Conservation (phyloP, 106 monocot species). For the Platanthera guangdongensis region DNA sequence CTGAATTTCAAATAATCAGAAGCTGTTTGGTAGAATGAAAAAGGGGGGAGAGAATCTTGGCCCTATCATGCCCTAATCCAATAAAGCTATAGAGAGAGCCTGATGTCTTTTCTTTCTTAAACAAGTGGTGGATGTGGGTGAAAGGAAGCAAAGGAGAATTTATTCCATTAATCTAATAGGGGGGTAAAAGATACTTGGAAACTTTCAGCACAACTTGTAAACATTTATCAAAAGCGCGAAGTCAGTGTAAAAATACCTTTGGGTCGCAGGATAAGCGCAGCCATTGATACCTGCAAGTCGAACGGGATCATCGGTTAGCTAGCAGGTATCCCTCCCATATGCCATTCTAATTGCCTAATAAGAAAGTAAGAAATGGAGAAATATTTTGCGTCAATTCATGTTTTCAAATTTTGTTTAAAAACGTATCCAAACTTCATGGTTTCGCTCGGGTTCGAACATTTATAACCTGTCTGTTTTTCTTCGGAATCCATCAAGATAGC, state of each 20-base stretch:
- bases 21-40: not conserved
- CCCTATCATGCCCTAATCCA: not conserved
- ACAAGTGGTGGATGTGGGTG: not conserved
- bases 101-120: not conserved
- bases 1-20: not conserved
- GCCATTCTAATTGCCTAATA: not conserved
- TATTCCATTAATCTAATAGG: not conserved
- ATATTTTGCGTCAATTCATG: not conserved
- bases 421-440: not conserved
- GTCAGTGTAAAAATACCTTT: conserved; percentile 11
- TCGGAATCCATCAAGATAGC: no score
- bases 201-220: not conserved
- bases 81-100: not conserved
- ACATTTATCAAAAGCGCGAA: not conserved
- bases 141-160: not conserved
- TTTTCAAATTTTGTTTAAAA: not conserved
- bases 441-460: no score
- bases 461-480: no score
- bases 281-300: conserved; percentile 17
- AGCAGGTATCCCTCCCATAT: not conserved
- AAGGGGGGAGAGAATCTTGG: not conserved
- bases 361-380: not conserved
- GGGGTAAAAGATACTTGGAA: no score
- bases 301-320: not conserved
- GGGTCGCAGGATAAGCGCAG: conserved; percentile 26